A percentile compares a stretch with the other conserved stretches of the same genome.
Conservation (phyloP, 2,329 filamentous ascomycete genomes). For the Pleomassaria siparia region DNA sequence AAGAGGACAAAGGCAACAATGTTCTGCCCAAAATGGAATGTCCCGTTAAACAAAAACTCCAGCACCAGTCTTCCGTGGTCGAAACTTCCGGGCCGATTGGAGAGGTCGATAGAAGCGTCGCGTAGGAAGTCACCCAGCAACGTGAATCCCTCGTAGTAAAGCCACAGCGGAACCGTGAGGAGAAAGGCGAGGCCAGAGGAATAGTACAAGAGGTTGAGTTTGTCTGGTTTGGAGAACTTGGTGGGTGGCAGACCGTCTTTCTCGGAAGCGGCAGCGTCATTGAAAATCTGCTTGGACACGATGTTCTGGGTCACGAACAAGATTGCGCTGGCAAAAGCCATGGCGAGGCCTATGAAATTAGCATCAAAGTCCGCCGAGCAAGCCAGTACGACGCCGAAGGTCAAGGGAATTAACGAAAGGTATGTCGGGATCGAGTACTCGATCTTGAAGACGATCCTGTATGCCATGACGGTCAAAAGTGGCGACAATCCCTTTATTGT, state of each 20-base stretch:
- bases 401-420: constrained; percentile 77
- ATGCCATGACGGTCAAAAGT: constrained; percentile 91
- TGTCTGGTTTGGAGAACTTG: constrained; percentile 81
- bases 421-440: constrained; percentile 83
- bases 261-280: constrained; percentile 85
- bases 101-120: constrained; percentile 76
- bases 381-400: constrained; percentile 90
- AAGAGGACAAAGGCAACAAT: constrained; percentile 91
- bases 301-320: constrained; percentile 99
- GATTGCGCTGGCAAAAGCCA: constrained; percentile 84
- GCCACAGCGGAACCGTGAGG: constrained; percentile 87
- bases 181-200: constrained; percentile 93
- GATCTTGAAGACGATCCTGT: constrained; percentile 85
- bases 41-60: constrained; percentile 97
- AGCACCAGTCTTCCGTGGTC: constrained; percentile 64
- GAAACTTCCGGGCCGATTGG: constrained; percentile 72
- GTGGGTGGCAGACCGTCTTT: constrained; percentile 62
- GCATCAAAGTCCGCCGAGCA: constrained; percentile 90
- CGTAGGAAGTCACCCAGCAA: constrained; percentile 76
- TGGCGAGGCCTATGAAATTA: constrained; percentile 85
- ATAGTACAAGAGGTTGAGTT: constrained; percentile 94
- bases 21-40: constrained; percentile 95
- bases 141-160: constrained; percentile 82
- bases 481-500: constrained; percentile 98
- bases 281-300: constrained; percentile 96